Evolutionary conservation across 805 yeast species (phyloP), one percentile per base, ranked within the genome.

Genomic region (Debaryomyces hansenii): DNA sequence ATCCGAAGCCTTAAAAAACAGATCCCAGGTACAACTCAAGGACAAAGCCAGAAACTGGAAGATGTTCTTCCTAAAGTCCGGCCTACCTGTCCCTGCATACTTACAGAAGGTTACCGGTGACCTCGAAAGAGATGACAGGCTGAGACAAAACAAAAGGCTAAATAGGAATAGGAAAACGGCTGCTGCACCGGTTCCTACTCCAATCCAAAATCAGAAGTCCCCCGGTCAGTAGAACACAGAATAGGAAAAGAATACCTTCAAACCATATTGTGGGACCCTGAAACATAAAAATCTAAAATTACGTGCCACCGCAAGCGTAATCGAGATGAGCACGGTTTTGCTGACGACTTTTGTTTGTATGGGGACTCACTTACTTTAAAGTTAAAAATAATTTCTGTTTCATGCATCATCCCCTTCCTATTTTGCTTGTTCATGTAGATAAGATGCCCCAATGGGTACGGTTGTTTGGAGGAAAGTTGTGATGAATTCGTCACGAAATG

Each of bases 1-100:
- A 20, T 82, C 84, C 35, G 98, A 94, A 62, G 80, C 84, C 1
- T 74, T 94, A 55, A 92, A 90, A 65, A 87, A 90, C 62, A 75
- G 99, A 61, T 85, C 87, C 4, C 96, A 90, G 58, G 89, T 92
- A 14, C 99, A 94, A 62, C 75, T 94, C 48, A 94, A 94, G 64
- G 99, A 94, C 63, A 94, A 94, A 63, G 98, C 98, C 0, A 78
- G 99, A 54, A 94, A 94, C 62, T 87, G 97, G 90, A 94, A 94
- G 63, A 79, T 91, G 80, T 84, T 84, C 53, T 90, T 85, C 62
- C 69, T 90, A 48, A 87, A 90, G 58, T 78, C 83, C 42, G 87
- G 87, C 1, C 65, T 83, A 32, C 85, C 87, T 8, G 80, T 92
- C 2, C 99, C 99, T 0, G 83, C 78, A 2, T 91, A 89, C 58